phyloP scores from a whole-genome alignment of 2,329 filamentous ascomycete genomes.

The Fusarium torreyae region DNA sequence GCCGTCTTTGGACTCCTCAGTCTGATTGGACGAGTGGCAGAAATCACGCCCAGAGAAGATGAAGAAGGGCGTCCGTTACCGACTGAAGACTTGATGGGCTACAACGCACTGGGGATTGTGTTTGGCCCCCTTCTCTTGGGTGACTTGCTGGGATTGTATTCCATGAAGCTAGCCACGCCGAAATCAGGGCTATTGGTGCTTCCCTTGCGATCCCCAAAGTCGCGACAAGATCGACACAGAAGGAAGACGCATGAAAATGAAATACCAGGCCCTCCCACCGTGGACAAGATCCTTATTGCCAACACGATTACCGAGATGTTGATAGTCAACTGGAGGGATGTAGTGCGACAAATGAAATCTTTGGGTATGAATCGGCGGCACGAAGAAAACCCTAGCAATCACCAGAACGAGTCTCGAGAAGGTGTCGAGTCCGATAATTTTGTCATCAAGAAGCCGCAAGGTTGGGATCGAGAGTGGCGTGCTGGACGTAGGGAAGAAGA shows the following conservation, averaged over 20 bases:
- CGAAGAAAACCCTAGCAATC: slow-evolving; percentile 35
- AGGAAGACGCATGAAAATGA: slow-evolving; percentile 30
- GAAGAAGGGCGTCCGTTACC: slow-evolving; percentile 66
- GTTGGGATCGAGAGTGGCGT: slow-evolving; percentile 51
- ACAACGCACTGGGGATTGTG: slow-evolving; percentile 72
- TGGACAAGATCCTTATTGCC: slow-evolving; percentile 72
- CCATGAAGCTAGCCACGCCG: slow-evolving; percentile 61
- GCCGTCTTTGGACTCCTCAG: slow-evolving; percentile 77
- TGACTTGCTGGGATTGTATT: slow-evolving; percentile 68
- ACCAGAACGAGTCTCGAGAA: slow-evolving; percentile 47
- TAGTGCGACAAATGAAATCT: slow-evolving; percentile 72
- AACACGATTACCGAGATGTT: slow-evolving; percentile 76
- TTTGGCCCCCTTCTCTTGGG: slow-evolving; percentile 77
- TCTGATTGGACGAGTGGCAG: slow-evolving; percentile 71
- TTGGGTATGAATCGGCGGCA: slow-evolving; percentile 55
- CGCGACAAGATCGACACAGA: slow-evolving; percentile 49
- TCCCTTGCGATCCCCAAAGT: slow-evolving; percentile 61
- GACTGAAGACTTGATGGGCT: slow-evolving; percentile 74
- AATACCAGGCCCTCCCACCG: slow-evolving; percentile 46
- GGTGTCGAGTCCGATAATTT: slow-evolving; percentile 62
- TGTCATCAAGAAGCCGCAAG: slow-evolving; percentile 55
- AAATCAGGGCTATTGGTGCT: slow-evolving; percentile 60
- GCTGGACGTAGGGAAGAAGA: slow-evolving; percentile 30
- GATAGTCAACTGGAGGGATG: slow-evolving; percentile 75
- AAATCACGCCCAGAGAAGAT: slow-evolving; percentile 68